Conservation (phyloP, 208 protist species). For the Herpetomonas muscarum region DNA sequence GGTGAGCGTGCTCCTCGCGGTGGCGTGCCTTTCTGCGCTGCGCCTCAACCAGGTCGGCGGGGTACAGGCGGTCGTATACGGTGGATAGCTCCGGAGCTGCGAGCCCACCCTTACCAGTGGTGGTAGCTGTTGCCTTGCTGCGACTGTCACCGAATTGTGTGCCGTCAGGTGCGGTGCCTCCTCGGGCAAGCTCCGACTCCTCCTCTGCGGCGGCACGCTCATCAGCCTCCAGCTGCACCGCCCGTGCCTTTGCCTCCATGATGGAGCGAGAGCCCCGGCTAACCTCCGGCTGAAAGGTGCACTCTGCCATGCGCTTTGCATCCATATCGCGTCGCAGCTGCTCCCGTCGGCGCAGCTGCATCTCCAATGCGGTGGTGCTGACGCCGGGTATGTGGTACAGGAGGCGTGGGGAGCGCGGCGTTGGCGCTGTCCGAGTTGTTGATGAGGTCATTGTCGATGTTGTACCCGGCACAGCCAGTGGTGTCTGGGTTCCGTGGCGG, state of each 20-base stretch:
- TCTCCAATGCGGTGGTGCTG: too few relatives aligned
- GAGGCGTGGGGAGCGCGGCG: too few relatives aligned
- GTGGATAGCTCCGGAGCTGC: slow-evolving; percentile 2
- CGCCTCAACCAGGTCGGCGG: slow-evolving; percentile 23
- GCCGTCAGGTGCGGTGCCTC: not conserved
- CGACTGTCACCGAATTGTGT: not conserved
- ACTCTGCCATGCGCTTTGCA: slow-evolving; percentile 52
- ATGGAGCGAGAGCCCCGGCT: slow-evolving; percentile 54
- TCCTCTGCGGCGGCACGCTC: not conserved
- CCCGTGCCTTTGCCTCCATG: slow-evolving; percentile 9
- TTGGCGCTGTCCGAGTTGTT: too few relatives aligned
- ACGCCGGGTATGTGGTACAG: too few relatives aligned
- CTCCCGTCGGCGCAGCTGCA: slow-evolving; percentile 9
- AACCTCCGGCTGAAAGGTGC: slow-evolving; percentile 71
- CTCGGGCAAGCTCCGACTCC: not conserved
- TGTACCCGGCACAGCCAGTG: too few relatives aligned
- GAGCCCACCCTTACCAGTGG: not conserved
- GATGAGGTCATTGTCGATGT: too few relatives aligned
- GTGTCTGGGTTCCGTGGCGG: too few relatives aligned
- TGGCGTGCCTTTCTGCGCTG: slow-evolving; percentile 16
- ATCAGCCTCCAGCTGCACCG: not conserved
- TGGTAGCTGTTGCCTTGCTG: not conserved
- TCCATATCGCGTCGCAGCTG: slow-evolving; percentile 38
- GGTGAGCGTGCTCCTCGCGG: slow-evolving; percentile 35
- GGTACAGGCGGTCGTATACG: slow-evolving; percentile 77